Conservation (phyloP, 139 green algal species). For the Micromonas pusilla region DNA sequence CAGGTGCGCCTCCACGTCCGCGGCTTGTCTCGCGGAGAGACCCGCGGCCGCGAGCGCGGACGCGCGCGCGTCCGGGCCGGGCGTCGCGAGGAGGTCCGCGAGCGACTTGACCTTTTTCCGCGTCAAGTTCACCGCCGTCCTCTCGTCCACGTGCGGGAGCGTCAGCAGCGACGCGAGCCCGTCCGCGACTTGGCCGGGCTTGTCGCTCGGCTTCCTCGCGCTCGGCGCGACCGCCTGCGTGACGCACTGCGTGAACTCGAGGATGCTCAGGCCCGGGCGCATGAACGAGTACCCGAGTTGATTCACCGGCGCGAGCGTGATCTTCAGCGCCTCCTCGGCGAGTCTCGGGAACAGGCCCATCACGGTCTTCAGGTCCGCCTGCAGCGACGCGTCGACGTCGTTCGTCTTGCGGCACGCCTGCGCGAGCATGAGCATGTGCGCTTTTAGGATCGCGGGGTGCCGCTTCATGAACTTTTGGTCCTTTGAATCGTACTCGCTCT, state of each 20-base stretch:
- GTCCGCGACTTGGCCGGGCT: neutral
- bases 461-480: slow-evolving; percentile 38
- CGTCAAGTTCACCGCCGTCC: neutral
- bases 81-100: neutral
- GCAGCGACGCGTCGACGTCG: neutral
- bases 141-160: neutral
- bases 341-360: neutral
- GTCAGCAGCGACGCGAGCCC: neutral
- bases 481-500: slow-evolving; percentile 40
- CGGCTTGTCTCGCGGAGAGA: neutral
- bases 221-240: slow-evolving; percentile 8
- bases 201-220: neutral
- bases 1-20: neutral
- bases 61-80: neutral
- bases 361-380: neutral
- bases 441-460: slow-evolving; percentile 29
- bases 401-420: slow-evolving; percentile 7
- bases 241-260: slow-evolving; percentile 6
- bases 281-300: neutral
- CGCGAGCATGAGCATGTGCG: slow-evolving; percentile 43
- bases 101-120: neutral
- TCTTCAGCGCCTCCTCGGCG: neutral
- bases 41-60: neutral
- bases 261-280: neutral
- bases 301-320: neutral